Evolutionary conservation across 2,329 filamentous ascomycete genomes (phyloP).

Genomic region (Cryphonectria parasitica): DNA sequence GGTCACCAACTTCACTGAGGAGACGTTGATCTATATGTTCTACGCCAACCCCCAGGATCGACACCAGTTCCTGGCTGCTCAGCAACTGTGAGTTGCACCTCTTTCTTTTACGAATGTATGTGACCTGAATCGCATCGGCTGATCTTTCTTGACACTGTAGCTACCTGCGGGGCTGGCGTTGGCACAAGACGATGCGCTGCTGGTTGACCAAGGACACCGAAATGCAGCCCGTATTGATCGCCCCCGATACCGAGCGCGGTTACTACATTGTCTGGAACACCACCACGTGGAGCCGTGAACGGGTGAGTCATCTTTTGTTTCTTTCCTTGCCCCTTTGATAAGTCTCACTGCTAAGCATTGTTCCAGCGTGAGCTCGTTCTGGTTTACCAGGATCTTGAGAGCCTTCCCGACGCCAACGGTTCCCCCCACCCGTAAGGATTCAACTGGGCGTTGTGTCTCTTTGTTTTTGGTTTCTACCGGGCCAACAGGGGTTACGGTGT

Average conservation of each 20-base stretch:
- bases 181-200: conserved; percentile 68
- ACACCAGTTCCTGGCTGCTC: conserved; percentile 66
- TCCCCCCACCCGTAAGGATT: conserved; percentile 19
- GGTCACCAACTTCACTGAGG: conserved; percentile 69
- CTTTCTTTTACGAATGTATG: background rate
- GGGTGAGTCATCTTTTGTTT: conserved; percentile 50
- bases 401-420: conserved; percentile 35
- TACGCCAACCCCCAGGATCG: conserved; percentile 67
- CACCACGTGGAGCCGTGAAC: conserved; percentile 63
- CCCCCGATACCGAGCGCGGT: conserved; percentile 63
- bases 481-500: background rate
- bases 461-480: background rate
- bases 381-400: conserved; percentile 65
- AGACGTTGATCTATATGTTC: conserved; percentile 72
- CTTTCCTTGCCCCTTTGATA: background rate
- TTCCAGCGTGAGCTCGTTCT: conserved; percentile 62
- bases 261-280: conserved; percentile 71
- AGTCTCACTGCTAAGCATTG: conserved; percentile 27
- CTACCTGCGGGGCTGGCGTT: conserved; percentile 68
- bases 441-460: no score
- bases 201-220: conserved; percentile 72
- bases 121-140: background rate
- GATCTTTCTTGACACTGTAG: conserved; percentile 39
- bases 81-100: conserved; percentile 57
- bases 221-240: conserved; percentile 64